Conservation (phyloP, 2,329 filamentous ascomycete species). For the Chaetomium sp. region DNA sequence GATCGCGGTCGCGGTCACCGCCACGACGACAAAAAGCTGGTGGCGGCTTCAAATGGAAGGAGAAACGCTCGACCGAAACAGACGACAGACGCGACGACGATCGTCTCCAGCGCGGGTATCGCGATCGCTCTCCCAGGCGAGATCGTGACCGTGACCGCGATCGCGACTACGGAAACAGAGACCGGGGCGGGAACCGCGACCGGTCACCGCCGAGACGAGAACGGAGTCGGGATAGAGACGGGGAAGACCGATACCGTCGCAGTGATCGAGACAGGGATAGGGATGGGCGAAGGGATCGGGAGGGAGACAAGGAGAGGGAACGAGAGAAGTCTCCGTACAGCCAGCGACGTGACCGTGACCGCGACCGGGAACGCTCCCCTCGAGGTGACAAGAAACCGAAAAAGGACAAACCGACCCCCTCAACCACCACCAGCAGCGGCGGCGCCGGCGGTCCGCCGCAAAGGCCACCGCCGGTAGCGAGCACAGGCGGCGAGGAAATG, state of each 20-base stretch:
- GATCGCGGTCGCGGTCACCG: slow-evolving; percentile 23
- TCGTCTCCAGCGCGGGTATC: slow-evolving; percentile 25
- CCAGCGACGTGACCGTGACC: slow-evolving; percentile 16
- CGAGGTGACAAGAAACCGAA: slow-evolving; percentile 12
- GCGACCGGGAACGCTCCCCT: slow-evolving; percentile 28
- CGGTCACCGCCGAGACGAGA: slow-evolving; percentile 22
- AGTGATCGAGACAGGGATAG: slow-evolving; percentile 22
- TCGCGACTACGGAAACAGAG: slow-evolving; percentile 20
- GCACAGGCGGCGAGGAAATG: slow-evolving; percentile 58
- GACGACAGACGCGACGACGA: slow-evolving; percentile 18
- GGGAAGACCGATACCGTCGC: slow-evolving; percentile 12
- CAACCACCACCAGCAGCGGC: slow-evolving; percentile 25
- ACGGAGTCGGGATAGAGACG: slow-evolving; percentile 24
- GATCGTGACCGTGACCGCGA: slow-evolving; percentile 17
- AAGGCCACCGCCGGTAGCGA: slow-evolving; percentile 16
- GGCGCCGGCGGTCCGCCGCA: neutral
- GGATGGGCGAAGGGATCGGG: slow-evolving; percentile 19
- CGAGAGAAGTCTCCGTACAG: no score
- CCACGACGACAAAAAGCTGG: slow-evolving; percentile 15
- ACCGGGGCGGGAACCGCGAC: slow-evolving; percentile 28
- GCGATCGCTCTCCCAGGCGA: slow-evolving; percentile 24
- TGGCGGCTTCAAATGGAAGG: slow-evolving; percentile 28
- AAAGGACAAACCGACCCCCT: slow-evolving; percentile 23
- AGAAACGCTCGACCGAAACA: slow-evolving; percentile 21
- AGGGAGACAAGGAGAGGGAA: slow-evolving; percentile 21